Base-by-base conservation (phyloP, 2,329 filamentous ascomycete genomes). In the Bertia moriformis region DNA sequence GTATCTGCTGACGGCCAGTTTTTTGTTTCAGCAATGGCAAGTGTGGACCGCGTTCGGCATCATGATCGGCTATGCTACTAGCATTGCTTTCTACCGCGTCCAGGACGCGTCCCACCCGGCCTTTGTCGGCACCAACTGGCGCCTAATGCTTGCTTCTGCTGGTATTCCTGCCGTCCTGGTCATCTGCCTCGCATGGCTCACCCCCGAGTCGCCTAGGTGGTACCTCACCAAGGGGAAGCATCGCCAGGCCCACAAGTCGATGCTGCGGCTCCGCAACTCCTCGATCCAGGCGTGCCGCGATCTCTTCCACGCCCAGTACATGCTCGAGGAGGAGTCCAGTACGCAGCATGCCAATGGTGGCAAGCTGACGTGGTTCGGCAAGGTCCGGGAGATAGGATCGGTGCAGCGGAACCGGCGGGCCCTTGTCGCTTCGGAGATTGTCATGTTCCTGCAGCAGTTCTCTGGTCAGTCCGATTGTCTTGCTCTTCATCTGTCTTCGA, bases 401-500 rank as follows among this genome's bases (percentile, higher is more conserved):
- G 61, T 80, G 15, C 70, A 72, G 13, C 68, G 76, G 37, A 79
- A 78, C 50, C 67, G 75, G 14, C 69, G 74, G 40, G 74, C 71
- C 2, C 64, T 73, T 57, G 47, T 74, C 14, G 74, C 72, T 2
- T 73, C 69, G 1, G 63, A 75, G 48, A 66, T 78, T 32, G 71
- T 78, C 42, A 80, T 80, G 74, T 78, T 78, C 44, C 69, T 77
- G 66, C 75, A 81, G 48, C 74, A 79, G 52, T 66, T 65, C 14
- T 14, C n/a, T 5, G 33, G 18, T 13, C 12, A 17, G 30, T n/a
- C n/a, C n/a, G n/a, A n/a, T n/a, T n/a, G n/a, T n/a, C n/a, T n/a
- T n/a, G n/a, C n/a, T n/a, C 24, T 12, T 29, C 24, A 29, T n/a
- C 12, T n/a, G n/a, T 29, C 24, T 12, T 12, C 12, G 12, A n/a